phyloP scores from a whole-genome alignment of 2,329 filamentous ascomycete species.

The Thelonectria rubi region DNA sequence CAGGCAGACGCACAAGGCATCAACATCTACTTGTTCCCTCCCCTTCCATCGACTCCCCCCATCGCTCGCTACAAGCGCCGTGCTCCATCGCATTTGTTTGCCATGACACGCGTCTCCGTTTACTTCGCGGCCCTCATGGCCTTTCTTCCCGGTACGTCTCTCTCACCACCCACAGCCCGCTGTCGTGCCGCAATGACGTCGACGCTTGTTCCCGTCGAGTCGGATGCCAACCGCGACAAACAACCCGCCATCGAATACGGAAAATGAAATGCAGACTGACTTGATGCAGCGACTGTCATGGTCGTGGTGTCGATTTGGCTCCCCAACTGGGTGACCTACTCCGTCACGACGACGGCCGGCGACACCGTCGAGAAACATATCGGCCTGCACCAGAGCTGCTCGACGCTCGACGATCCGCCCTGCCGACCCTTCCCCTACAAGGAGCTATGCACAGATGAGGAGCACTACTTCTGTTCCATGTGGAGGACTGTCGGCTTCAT shows the following conservation, averaged over 20 bases:
- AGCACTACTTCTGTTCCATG: slow-evolving; percentile 86
- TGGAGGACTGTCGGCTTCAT: slow-evolving; percentile 91
- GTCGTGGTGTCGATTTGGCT: slow-evolving; percentile 74
- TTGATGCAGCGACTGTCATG: slow-evolving; percentile 70
- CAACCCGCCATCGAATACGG: not conserved
- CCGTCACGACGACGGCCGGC: slow-evolving; percentile 59
- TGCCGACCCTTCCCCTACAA: slow-evolving; percentile 59
- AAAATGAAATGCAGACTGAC: slow-evolving; percentile 44
- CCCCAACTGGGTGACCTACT: slow-evolving; percentile 76
- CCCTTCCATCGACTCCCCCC: slow-evolving; percentile 6
- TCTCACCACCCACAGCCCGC: slow-evolving; percentile 19
- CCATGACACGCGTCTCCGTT: slow-evolving; percentile 56
- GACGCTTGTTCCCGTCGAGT: slow-evolving; percentile 6
- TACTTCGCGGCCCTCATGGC: slow-evolving; percentile 55
- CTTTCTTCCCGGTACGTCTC: slow-evolving; percentile 54
- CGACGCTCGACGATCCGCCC: slow-evolving; percentile 67
- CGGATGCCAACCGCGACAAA: not conserved
- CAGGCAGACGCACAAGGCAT: slow-evolving; percentile 34
- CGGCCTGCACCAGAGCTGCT: slow-evolving; percentile 85
- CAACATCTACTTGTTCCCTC: slow-evolving; percentile 32
- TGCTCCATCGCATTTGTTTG: slow-evolving; percentile 19
- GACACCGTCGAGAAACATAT: slow-evolving; percentile 66
- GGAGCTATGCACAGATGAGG: slow-evolving; percentile 50
- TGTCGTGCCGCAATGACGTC: slow-evolving; percentile 40
- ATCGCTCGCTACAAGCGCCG: slow-evolving; percentile 1